These are phyloP conservation scores for Syzygium aromaticum DNA, from an alignment of 345 rosid genomes.

Conservation along the genomic window DNA sequence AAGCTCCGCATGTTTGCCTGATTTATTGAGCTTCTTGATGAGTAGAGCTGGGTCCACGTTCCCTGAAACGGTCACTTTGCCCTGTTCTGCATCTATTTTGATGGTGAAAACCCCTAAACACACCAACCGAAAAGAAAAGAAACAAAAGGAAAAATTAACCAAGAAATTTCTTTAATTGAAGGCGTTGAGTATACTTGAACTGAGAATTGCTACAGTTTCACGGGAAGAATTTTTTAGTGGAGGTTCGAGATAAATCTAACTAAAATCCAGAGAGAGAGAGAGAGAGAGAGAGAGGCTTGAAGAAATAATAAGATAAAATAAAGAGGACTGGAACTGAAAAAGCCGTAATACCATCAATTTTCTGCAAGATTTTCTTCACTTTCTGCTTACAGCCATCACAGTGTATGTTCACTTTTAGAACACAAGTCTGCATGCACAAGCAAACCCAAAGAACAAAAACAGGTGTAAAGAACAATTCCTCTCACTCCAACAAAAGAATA, in stretches of 20 bases:
- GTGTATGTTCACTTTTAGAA: conserved; percentile 89
- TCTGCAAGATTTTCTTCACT: conserved; percentile 89
- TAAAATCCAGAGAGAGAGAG: background rate
- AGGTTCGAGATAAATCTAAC: background rate
- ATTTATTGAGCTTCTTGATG: conserved; percentile 80
- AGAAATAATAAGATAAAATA: background rate
- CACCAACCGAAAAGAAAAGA: background rate
- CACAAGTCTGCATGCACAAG: conserved; percentile 79
- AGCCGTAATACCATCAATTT: conserved; percentile 61
- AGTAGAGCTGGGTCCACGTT: conserved; percentile 57
- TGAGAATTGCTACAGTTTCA: background rate
- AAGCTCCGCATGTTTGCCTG: conserved; percentile 87
- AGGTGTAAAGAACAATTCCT: conserved; percentile 5
- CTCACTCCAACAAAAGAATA: background rate
- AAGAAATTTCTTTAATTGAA: background rate
- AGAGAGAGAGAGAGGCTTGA: background rate
- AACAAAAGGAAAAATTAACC: background rate
- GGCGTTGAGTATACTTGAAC: background rate
- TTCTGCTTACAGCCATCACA: conserved; percentile 92
- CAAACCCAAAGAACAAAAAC: conserved; percentile 6
- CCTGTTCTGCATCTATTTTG: conserved; percentile 68
- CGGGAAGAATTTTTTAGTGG: background rate
- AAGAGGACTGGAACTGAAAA: background rate
- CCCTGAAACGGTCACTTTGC: conserved; percentile 81
- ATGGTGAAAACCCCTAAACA: conserved; percentile 64